Evolutionary conservation across 2,329 filamentous ascomycete species (phyloP).

Genomic region (Byssothecium circinans): DNA sequence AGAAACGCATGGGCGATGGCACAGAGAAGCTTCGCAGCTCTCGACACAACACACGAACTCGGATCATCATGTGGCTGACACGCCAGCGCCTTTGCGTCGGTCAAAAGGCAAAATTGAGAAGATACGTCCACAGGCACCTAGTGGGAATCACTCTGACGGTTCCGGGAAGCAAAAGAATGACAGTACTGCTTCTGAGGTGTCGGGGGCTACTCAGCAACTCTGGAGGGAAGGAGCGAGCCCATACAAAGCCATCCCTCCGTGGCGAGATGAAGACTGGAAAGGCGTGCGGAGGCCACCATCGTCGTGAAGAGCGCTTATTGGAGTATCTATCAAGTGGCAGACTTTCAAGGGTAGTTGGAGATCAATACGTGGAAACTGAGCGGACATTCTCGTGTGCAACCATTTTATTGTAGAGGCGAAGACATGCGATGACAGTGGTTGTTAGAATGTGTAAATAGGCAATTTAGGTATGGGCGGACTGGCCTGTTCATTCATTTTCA

Average conservation of each 20-base stretch:
- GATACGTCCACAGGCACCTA: not conserved
- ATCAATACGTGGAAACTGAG: no score
- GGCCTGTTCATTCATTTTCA: no score
- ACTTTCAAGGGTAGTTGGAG: no score
- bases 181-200: not conserved
- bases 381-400: no score
- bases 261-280: slow-evolving; percentile 3
- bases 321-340: no score
- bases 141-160: no score
- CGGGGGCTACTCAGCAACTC: not conserved
- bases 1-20: not conserved
- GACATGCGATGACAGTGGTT: no score
- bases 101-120: not conserved
- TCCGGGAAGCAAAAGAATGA: not conserved
- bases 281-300: slow-evolving; percentile 2
- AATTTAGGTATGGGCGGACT: no score
- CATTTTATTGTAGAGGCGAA: no score
- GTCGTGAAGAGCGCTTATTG: not conserved
- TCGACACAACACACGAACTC: not conserved
- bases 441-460: no score
- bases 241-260: slow-evolving; percentile 3
- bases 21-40: not conserved
- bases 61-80: not conserved
- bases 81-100: not conserved
- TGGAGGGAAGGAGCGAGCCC: not conserved